Evolutionary conservation across 2,329 filamentous ascomycete genomes (phyloP), one percentile per base, ranked within the genome.

Genomic region (Madurella mycetomatis): DNA sequence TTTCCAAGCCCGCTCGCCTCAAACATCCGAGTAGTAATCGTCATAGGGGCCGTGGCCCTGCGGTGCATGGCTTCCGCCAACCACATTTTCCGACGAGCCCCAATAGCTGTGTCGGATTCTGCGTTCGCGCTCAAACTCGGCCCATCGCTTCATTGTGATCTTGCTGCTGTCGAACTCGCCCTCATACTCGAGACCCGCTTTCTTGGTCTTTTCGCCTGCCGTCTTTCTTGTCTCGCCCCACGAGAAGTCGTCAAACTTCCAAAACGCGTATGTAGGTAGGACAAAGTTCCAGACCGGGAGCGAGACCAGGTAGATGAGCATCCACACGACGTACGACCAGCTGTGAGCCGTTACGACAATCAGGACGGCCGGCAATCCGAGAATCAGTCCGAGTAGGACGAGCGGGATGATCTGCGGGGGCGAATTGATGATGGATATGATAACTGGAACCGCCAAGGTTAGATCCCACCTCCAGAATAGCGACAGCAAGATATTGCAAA

Each of bases 211-310:
- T 67, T 96, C 92, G 30, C 92, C 92, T 0, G 86, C 89, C 41
- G 92, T 96, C 82, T 97, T 95, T 58, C 94, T 85, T 52, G 94
- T 99, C 60, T 99, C 95, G 66, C 94, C 94, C 94, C 94, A 99
- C 54, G 89, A 95, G 78, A 99, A 99, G 76, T 99, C 94, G 70
- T 99, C 94, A 70, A 99, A 99, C 75, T 99, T 97, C 94, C 94
- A 99, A 78, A 92, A 99, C 2, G 94, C 88, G 69, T 99, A 99
- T 8, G 84, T 83, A 0, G 94, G 94, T 9, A 99, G 84, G 39
- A 99, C 80, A 70, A 99, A 96, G 73, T 99, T 99, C 94, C 94
- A 99, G 54, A 99, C 82, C 0, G 95, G 95, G 1, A 99, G 83
- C 1, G 94, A 96, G 44, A 92, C 51, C 16, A 99, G 83, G 71